These are phyloP conservation scores for Teunomyces pallodes DNA, from an alignment of 805 yeast species.

Conservation along the genomic window DNA sequence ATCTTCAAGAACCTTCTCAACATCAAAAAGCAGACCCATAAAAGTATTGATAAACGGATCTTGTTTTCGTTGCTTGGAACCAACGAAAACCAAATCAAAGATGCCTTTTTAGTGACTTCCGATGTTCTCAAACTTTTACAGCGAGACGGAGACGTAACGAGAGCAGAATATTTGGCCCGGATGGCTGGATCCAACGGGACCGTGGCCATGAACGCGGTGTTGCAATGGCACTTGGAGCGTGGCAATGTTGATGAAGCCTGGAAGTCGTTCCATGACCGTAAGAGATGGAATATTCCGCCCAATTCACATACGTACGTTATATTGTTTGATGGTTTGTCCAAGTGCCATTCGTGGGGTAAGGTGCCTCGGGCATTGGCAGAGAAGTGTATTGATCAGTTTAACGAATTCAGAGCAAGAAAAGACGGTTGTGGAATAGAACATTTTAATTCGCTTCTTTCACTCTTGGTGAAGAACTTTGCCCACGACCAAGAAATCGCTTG, in stretches of 20 bases:
- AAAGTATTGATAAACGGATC: conserved; percentile 43
- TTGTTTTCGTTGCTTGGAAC: conserved; percentile 50
- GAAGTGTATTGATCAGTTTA: conserved; percentile 21
- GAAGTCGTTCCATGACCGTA: conserved; percentile 50
- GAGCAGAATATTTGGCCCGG: conserved; percentile 53
- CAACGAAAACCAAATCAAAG: conserved; percentile 53
- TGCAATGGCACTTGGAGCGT: conserved; percentile 46
- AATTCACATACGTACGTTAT: conserved; percentile 45
- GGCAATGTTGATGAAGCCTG: conserved; percentile 49
- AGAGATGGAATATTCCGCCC: conserved; percentile 57
- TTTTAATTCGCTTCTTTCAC: conserved; percentile 37
- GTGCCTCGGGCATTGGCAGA: conserved; percentile 18
- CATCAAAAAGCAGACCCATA: conserved; percentile 21
- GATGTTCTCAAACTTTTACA: conserved; percentile 53
- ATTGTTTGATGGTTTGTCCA: conserved; percentile 36
- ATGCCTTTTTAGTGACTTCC: conserved; percentile 53
- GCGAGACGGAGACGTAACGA: conserved; percentile 43
- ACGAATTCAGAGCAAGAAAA: conserved; percentile 10
- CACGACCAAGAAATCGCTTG: conserved; percentile 36
- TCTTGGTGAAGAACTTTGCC: conserved; percentile 32
- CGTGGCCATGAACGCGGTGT: conserved; percentile 63
- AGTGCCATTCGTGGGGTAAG: conserved; percentile 32
- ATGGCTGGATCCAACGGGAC: conserved; percentile 35
- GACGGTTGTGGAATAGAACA: conserved; percentile 21
- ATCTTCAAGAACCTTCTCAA: conserved; percentile 30